Base-by-base conservation (phyloP, 768 basidiomycete genomes). In the Hortiboletus flavorubellus region DNA sequence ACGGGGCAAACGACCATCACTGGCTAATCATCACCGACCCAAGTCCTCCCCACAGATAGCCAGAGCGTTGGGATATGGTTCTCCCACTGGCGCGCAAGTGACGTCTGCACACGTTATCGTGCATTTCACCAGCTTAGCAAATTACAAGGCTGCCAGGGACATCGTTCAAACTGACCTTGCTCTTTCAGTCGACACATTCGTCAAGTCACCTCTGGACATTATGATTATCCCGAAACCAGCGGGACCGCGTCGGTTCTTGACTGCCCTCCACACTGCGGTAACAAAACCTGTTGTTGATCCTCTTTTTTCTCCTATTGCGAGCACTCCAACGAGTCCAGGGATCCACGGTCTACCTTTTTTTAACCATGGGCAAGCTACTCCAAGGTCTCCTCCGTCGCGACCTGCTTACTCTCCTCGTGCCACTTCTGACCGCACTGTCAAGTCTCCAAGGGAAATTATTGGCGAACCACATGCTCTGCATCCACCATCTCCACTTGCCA, bases 201-300 rank as follows among this genome's bases (percentile, higher is more conserved):
- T 75, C 64, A 66, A 74, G 23, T 75, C 78, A 15, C 69, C 89
- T 11, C 87, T 97, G 1, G 97, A 99, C 63, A 84, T 99, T 30
- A 91, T 98, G 81, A 92, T 99, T 61, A 87, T 98, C 38, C 96
- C 95, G 21, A 99, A 98, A 72, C 96, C 96, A 10, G 95, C 91
- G 16, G 96, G 97, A 5, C 97, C 97, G 8, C 84, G 96, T 38
- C 85, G 96, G 9, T 87, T 98, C 62, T 76, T 99, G 61, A 95
- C 94, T 21, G 89, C 94, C 26, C 76, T 99, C 16, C 89, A 96
- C 68, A 98, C 92, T 5, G 94, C 94, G 2, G 80, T 91, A 46
- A 89, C 83, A 9, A 90, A 86, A 60, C 95, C 97, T 0, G 67
- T 83, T 11, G 84, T 99, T 31, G 96, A 99, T 67, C 91, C 95